Percentiles rank a stretch among this genome's conserved stretches.
phyloP scores from a whole-genome alignment of 129 eudicot genomes.

The Gnaphalium uliginosum region DNA sequence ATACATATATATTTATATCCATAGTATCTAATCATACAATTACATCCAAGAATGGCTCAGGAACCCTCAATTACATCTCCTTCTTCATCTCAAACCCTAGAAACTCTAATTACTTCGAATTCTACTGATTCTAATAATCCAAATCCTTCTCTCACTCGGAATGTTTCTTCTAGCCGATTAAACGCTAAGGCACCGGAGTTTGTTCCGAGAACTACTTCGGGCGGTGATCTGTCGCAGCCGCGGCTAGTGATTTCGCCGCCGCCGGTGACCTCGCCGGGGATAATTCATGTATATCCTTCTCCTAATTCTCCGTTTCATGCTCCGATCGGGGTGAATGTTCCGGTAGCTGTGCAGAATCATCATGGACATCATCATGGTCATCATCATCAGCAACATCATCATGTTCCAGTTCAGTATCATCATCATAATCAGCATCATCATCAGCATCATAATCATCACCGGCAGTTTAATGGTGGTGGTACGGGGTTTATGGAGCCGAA shows the following conservation, averaged over 20 bases:
- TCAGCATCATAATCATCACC: conserved; percentile 27
- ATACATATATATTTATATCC: neutral
- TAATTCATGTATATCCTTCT: conserved; percentile 45
- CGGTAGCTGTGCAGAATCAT: conserved; percentile 33
- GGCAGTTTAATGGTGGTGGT: conserved; percentile 32
- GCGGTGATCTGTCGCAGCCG: conserved; percentile 31
- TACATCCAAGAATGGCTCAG: conserved; percentile 27
- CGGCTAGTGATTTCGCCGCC: conserved; percentile 35
- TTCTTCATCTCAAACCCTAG: conserved; percentile 37
- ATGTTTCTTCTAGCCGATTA: conserved; percentile 52
- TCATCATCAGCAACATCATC: conserved; percentile 13
- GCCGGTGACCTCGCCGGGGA: conserved; percentile 32
- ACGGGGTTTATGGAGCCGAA: conserved; percentile 32
- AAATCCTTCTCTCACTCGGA: conserved; percentile 38
- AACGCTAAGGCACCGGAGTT: conserved; percentile 90
- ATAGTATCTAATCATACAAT: neutral
- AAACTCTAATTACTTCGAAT: conserved; percentile 10
- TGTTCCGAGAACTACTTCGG: conserved; percentile 46
- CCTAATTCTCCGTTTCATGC: conserved; percentile 39
- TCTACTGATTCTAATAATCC: conserved; percentile 16
- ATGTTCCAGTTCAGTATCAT: conserved; percentile 37
- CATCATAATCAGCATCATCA: conserved; percentile 16
- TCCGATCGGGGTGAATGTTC: conserved; percentile 35
- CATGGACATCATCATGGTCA: conserved; percentile 34
- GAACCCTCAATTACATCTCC: conserved; percentile 22